Conservation (phyloP, 2,329 filamentous ascomycete species). For the Chaetomiaceae sp. region DNA sequence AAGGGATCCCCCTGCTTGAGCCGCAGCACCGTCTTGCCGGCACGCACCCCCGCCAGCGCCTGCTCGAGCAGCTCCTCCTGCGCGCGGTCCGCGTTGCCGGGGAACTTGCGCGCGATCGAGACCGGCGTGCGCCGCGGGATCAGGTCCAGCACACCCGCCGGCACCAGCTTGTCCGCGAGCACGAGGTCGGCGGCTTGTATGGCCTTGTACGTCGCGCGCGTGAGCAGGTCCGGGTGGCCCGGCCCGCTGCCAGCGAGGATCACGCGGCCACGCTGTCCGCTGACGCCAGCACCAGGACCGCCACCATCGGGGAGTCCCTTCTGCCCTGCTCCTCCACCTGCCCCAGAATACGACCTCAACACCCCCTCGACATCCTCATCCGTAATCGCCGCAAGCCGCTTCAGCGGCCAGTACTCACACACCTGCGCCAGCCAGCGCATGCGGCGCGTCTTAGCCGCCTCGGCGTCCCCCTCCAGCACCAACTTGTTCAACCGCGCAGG, state of each 20-base stretch:
- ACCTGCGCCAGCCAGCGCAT: conserved; percentile 94
- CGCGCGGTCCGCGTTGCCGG: conserved; percentile 88
- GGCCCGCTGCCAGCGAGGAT: conserved; percentile 89
- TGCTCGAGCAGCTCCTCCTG: conserved; percentile 82
- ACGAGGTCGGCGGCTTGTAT: conserved; percentile 71
- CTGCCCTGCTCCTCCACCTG: not conserved
- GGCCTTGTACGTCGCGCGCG: conserved; percentile 70
- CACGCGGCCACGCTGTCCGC: conserved; percentile 52
- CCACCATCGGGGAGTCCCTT: not conserved
- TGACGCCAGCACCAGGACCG: conserved; percentile 13
- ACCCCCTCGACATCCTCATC: conserved; percentile 74
- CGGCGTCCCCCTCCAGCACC: conserved; percentile 65
- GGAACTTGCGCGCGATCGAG: conserved; percentile 93
- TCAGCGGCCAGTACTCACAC: conserved; percentile 97
- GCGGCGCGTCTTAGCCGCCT: conserved; percentile 68
- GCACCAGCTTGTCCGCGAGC: conserved; percentile 80
- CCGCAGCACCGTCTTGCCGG: conserved; percentile 74
- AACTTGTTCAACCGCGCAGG: conserved; percentile 78
- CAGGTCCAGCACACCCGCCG: conserved; percentile 76
- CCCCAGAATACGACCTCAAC: conserved; percentile 60
- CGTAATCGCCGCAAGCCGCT: conserved; percentile 69
- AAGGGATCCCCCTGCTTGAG: conserved; percentile 97
- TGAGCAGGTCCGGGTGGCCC: conserved; percentile 86
- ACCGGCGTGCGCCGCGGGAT: conserved; percentile 85
- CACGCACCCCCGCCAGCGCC: conserved; percentile 59